Evolutionary conservation across 1,284 basidiomycete species (phyloP).

Genomic region (Paramarasmius palmivorus): DNA sequence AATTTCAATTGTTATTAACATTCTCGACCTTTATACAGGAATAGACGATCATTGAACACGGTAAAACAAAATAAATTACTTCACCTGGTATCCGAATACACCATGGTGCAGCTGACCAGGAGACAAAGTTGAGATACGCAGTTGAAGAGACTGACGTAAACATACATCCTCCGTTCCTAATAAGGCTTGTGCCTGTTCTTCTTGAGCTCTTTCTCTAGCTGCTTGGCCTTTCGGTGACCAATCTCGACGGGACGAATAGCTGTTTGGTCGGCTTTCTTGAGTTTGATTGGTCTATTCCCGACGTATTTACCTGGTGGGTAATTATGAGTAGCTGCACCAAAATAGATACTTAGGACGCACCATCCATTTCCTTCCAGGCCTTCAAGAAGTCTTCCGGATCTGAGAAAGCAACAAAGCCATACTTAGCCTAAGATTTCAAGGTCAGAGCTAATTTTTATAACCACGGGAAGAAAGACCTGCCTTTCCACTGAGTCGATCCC

Average conservation of each 20-base stretch:
- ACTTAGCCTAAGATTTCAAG: constrained; percentile 73
- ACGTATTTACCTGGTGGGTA: constrained; percentile 84
- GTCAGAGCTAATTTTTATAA: constrained; percentile 8
- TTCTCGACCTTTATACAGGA: no score
- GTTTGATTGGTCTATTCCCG: constrained; percentile 89
- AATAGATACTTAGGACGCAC: constrained; percentile 42
- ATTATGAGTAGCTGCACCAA: constrained; percentile 10
- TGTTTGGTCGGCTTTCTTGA: constrained; percentile 84
- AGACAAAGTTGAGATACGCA: no score
- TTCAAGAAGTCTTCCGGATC: constrained; percentile 98
- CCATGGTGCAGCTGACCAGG: no score
- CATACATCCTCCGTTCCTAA: constrained; percentile 29
- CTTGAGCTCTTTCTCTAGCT: constrained; percentile 79
- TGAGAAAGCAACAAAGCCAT: constrained; percentile 96
- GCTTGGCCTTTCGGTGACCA: constrained; percentile 85
- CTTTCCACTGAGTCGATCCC: constrained; percentile 90
- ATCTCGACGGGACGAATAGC: constrained; percentile 91
- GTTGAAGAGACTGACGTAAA: no score
- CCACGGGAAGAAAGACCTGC: constrained; percentile 36
- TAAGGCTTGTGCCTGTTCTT: constrained; percentile 80
- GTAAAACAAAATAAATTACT: no score
- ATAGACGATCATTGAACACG: no score
- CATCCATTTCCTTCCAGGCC: constrained; percentile 99
- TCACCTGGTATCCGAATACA: no score
- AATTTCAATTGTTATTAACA: no score